Percentiles rank a stretch among this genome's conserved stretches.
These are phyloP conservation scores for Poa annua DNA, from an alignment of 176 grass and related monocot genomes.

Conservation along the genomic window DNA sequence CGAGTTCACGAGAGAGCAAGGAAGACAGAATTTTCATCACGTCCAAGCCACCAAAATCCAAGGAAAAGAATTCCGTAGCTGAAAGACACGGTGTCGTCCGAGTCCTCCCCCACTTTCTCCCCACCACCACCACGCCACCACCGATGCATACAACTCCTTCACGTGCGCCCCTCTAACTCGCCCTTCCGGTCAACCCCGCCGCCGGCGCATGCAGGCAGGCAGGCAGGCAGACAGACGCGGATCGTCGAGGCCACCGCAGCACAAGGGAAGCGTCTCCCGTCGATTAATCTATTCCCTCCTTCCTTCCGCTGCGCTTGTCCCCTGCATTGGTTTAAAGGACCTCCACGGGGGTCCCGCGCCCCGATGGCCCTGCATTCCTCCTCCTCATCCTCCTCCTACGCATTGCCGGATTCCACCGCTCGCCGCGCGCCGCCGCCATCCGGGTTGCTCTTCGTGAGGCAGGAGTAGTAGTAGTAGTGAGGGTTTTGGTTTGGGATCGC, in stretches of 20 bases:
- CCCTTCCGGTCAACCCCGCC: constrained; percentile 44
- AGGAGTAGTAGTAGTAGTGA: neutral
- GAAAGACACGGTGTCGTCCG: constrained; percentile 11
- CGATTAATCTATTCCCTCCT: constrained; percentile 22
- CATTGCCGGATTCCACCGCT: constrained; percentile 34
- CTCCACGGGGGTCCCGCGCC: neutral
- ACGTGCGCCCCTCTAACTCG: constrained; percentile 54
- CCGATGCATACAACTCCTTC: neutral
- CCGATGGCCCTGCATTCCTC: constrained; percentile 31
- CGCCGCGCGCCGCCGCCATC: neutral
- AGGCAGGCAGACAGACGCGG: constrained; percentile 29
- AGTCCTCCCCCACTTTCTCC: constrained; percentile 40
- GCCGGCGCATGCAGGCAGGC: constrained; percentile 8
- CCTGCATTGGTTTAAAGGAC: constrained; percentile 40
- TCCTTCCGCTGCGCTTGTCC: constrained; percentile 43
- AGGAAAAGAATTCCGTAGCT: constrained; percentile 18
- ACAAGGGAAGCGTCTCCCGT: neutral
- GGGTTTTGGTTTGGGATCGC: constrained; percentile 42
- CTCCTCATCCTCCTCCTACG: constrained; percentile 5
- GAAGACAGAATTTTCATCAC: too few species aligned
- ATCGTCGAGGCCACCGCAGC: constrained; percentile 26
- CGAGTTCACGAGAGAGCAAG: too few species aligned
- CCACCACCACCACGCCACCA: neutral
- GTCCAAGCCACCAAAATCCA: too few species aligned
- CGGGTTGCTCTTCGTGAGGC: neutral